Conservation (phyloP, 2,329 filamentous ascomycete genomes). For the Neofusicoccum sp. region DNA sequence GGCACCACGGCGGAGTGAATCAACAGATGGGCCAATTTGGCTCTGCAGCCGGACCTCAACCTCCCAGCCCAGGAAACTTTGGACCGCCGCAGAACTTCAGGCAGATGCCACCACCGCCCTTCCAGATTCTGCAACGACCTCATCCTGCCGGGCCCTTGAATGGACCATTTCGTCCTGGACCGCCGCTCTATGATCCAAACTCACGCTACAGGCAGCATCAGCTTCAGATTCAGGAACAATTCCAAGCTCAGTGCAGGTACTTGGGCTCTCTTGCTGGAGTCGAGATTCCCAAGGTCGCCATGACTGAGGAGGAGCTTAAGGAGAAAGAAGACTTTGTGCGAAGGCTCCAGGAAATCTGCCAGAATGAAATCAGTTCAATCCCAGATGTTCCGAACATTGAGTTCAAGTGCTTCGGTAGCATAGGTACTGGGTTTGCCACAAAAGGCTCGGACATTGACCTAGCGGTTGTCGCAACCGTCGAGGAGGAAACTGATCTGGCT, state of each 20-base stretch:
- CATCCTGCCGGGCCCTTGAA: background rate
- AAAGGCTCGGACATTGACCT: conserved; percentile 91
- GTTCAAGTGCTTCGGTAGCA: conserved; percentile 76
- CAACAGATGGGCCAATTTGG: background rate
- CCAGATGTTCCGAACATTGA: conserved; percentile 52
- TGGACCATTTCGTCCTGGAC: background rate
- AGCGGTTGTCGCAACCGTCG: conserved; percentile 63
- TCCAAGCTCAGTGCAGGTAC: conserved; percentile 39
- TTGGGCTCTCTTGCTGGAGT: conserved; percentile 43
- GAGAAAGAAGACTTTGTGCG: conserved; percentile 70
- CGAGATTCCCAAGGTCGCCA: conserved; percentile 61
- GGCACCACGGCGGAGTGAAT: background rate
- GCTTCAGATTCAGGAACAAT: conserved; percentile 17
- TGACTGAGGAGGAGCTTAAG: conserved; percentile 60
- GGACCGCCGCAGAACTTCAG: background rate
- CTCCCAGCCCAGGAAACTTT: background rate
- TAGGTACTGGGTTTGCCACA: conserved; percentile 81
- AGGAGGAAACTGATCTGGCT: conserved; percentile 46
- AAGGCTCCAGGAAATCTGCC: conserved; percentile 64
- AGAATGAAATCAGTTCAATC: conserved; percentile 46
- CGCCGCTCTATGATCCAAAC: conserved; percentile 6
- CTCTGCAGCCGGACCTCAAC: background rate
- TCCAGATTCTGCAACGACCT: background rate
- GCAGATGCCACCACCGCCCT: background rate
- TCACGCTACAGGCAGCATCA: conserved; percentile 3